Base-by-base conservation (phyloP, 352 stramenopile genomes). In the Thalassiosira mediterranea region DNA sequence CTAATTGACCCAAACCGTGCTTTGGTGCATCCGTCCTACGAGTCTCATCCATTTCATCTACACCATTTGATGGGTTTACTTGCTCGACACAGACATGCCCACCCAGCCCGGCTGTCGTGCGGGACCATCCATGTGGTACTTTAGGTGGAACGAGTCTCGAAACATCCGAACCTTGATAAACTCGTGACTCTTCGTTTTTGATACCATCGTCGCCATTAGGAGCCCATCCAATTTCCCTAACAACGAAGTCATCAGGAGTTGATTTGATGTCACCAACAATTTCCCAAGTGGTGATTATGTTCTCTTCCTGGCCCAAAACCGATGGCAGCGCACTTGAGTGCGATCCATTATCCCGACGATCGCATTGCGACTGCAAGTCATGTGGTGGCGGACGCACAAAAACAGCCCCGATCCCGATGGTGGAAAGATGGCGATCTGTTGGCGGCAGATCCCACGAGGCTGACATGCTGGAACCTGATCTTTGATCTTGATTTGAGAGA, bases 181-280 rank as follows among this genome's bases (percentile, higher is more conserved):
- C n/a, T n/a, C n/a, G n/a, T n/a, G n/a, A n/a, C n/a, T n/a, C n/a
- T n/a, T n/a, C n/a, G n/a, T n/a, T n/a, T n/a, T n/a, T n/a, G n/a
- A n/a, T n/a, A n/a, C n/a, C n/a, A n/a, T n/a, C n/a, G n/a, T n/a
- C n/a, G n/a, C n/a, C n/a, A n/a, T n/a, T n/a, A 51, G 71, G 71
- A 5, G 49, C 29, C 56, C 37, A 71, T 60, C 72, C 72, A 59
- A 91, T 86, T 77, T 92, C 86, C 38, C 83, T 70, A 7, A 92
- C 86, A 17, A 88, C 57, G 73, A 92, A 92, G 68, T 92, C 86
- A 76, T 90, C 65, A 38, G 86, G 78, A 11, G 0, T 60, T 17
- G 59, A 62, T 65, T 92, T 92, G 31, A 92, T 83, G 4, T 65
- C 46, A 8, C 83, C 86, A 23, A 79, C n/a, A 53, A 92, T 87